Conservation (phyloP, 2,329 filamentous ascomycete species). For the Alternaria novae-zelandiae region DNA sequence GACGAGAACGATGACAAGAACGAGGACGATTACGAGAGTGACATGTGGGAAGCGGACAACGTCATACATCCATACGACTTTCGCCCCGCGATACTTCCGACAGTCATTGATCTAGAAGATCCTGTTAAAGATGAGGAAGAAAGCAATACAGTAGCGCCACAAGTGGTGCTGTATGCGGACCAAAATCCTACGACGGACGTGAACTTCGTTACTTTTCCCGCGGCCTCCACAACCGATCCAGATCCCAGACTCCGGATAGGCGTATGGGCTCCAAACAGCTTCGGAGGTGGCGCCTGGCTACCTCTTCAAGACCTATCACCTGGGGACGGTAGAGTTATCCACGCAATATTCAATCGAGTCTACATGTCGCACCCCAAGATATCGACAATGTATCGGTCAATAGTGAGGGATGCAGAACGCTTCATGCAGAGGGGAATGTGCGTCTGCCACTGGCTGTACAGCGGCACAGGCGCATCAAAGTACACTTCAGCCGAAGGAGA, state of each 20-base stretch:
- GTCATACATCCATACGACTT: too few relatives aligned
- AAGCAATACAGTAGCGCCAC: neutral
- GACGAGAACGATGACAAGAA: neutral
- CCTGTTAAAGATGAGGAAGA: neutral
- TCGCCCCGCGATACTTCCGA: neutral
- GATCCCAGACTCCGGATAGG: neutral
- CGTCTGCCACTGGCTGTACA: accelerated
- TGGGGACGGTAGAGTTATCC: neutral
- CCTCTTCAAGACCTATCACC: neutral
- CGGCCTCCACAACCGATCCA: neutral
- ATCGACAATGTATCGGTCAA: neutral
- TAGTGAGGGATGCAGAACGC: neutral
- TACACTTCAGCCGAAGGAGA: neutral
- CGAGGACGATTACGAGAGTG: neutral
- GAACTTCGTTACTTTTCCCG: neutral
- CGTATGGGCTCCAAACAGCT: neutral
- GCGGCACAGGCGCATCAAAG: neutral
- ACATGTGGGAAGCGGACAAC: too few relatives aligned
- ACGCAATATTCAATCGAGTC: neutral
- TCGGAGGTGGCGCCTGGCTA: neutral
- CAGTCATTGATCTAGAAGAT: neutral
- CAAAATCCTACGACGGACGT: neutral
- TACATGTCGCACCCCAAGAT: neutral
- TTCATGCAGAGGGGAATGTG: neutral
- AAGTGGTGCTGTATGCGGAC: neutral